Evolutionary conservation across 805 yeast genomes (phyloP).

Genomic region (Starmerella floris): DNA sequence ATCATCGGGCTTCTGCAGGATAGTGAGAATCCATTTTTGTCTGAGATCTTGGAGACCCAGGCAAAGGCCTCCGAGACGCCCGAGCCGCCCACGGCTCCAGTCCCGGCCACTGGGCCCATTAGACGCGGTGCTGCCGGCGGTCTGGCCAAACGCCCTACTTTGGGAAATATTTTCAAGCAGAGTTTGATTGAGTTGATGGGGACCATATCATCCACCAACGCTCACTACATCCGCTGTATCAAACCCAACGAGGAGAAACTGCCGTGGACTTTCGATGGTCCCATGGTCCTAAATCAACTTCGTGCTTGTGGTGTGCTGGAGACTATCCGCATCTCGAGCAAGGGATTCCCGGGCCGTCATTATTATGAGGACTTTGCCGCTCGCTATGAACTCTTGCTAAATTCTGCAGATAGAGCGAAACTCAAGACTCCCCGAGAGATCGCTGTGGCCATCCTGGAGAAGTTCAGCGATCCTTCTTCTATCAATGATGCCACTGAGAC

Average conservation of each 20-base stretch:
- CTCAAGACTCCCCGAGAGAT: conserved; percentile 43
- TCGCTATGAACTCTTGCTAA: conserved; percentile 71
- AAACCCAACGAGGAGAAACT: conserved; percentile 89
- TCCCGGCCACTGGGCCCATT: conserved; percentile 24
- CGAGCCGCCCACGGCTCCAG: conserved; percentile 23
- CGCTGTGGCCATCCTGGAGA: conserved; percentile 58
- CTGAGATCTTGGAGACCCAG: conserved; percentile 42
- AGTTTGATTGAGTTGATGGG: conserved; percentile 86
- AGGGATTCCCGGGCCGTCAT: conserved; percentile 96
- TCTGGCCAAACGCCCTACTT: conserved; percentile 58
- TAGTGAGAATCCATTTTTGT: conserved; percentile 52
- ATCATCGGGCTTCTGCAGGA: conserved; percentile 71
- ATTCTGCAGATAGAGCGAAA: conserved; percentile 48
- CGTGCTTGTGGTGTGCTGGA: conserved; percentile 98
- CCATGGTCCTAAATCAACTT: conserved; percentile 87
- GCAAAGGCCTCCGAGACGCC: conserved; percentile 20
- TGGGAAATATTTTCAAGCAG: conserved; percentile 86
- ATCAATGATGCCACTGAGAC: background rate
- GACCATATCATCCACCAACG: conserved; percentile 88
- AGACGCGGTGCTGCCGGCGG: conserved; percentile 24
- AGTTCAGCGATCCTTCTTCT: conserved; percentile 39
- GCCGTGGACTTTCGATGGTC: conserved; percentile 91
- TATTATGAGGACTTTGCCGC: conserved; percentile 84
- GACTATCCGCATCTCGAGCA: conserved; percentile 91
- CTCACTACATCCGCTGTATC: conserved; percentile 91